A percentile compares a stretch with the other conserved stretches of the same genome.
phyloP scores from a whole-genome alignment of 371 early-diverging fungal species.

The Mucor plumbeus region DNA sequence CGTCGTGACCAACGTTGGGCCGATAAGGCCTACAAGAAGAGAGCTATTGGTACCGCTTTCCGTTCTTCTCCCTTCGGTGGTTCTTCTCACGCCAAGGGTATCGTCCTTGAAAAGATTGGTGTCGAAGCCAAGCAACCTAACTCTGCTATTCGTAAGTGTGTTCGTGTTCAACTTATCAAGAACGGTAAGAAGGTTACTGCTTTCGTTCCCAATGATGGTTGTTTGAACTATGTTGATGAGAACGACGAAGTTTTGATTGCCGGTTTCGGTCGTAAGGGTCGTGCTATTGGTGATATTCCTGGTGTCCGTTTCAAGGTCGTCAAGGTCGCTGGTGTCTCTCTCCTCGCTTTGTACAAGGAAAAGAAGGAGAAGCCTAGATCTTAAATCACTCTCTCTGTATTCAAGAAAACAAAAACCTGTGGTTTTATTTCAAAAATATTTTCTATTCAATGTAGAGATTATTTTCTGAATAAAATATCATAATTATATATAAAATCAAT shows the following conservation, averaged over 20 bases:
- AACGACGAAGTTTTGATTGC: slow-evolving; percentile 98
- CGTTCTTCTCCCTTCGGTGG: slow-evolving; percentile 98
- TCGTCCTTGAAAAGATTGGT: slow-evolving; percentile 99
- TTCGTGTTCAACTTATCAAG: slow-evolving; percentile 99
- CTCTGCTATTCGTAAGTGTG: slow-evolving; percentile 99
- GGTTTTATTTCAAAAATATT: too few relatives aligned
- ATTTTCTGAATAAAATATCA: too few relatives aligned
- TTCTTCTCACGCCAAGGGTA: slow-evolving; percentile 99
- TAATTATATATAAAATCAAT: too few relatives aligned
- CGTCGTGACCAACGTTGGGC: slow-evolving; percentile 99
- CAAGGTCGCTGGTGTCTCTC: slow-evolving; percentile 99
- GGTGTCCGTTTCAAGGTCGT: slow-evolving; percentile 99
- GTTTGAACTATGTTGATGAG: slow-evolving; percentile 97
- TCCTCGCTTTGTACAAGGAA: slow-evolving; percentile 99
- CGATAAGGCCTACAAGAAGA: slow-evolving; percentile 98
- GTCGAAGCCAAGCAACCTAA: slow-evolving; percentile 99
- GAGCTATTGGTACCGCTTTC: slow-evolving; percentile 97
- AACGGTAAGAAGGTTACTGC: slow-evolving; percentile 99
- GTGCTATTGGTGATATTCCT: slow-evolving; percentile 99
- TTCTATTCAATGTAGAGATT: too few relatives aligned
- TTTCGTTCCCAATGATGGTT: slow-evolving; percentile 99
- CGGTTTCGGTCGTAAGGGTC: slow-evolving; percentile 94
- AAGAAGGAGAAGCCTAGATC: slow-evolving; percentile 99
- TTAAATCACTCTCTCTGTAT: slow-evolving; percentile 54
- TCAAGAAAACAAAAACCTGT: too few relatives aligned